phyloP scores from a whole-genome alignment of 148 eudicot species.

The Arctostaphylos glauca region DNA sequence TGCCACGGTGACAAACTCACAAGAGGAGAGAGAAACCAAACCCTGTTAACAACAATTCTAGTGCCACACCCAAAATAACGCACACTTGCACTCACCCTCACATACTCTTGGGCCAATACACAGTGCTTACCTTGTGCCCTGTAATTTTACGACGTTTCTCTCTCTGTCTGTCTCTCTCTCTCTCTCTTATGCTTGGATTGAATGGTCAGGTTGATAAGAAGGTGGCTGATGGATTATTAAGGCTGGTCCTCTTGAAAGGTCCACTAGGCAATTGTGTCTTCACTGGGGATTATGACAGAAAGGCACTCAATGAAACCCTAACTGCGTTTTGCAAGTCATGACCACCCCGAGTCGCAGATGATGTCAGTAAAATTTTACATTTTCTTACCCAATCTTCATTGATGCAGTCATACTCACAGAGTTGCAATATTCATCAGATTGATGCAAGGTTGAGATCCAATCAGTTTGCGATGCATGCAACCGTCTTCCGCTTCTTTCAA shows the following conservation, averaged over 20 bases:
- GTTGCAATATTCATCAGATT: too few relatives aligned
- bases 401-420: too few relatives aligned
- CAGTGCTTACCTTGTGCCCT: neutral
- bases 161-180: too few relatives aligned
- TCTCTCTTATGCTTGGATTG: neutral
- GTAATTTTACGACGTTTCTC: too few relatives aligned
- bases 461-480: too few relatives aligned
- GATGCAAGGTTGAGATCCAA: too few relatives aligned
- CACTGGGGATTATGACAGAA: conserved; percentile 78
- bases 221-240: conserved; percentile 94
- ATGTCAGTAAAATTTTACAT: too few relatives aligned
- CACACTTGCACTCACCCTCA: too few relatives aligned
- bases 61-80: too few relatives aligned
- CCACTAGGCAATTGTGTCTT: conserved; percentile 92
- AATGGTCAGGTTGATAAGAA: conserved; percentile 89
- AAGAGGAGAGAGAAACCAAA: neutral
- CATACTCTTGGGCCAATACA: too few relatives aligned
- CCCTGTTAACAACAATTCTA: neutral
- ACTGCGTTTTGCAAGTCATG: conserved; percentile 76
- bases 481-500: too few relatives aligned
- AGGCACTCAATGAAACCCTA: conserved; percentile 81
- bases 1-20: neutral
- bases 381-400: too few relatives aligned
- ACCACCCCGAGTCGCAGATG: neutral
- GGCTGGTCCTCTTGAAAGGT: conserved; percentile 94